Base-by-base conservation (phyloP, 495 filamentous ascomycete genomes). In the Lineolata rhizophorae region DNA sequence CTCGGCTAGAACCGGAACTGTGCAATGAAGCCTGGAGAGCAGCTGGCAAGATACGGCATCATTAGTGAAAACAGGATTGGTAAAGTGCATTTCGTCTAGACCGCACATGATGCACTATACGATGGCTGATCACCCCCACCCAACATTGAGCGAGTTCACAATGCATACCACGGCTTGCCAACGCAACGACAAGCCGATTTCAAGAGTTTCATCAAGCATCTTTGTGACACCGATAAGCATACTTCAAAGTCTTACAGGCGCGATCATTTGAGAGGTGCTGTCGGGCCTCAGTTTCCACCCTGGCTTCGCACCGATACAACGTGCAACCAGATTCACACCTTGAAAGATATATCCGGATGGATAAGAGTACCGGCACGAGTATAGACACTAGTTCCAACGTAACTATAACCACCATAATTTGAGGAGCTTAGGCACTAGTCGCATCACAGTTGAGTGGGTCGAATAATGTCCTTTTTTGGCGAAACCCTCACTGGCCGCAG, bases 351-450 rank as follows among this genome's bases (percentile, higher is more conserved):
- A 49, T 73, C 10, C 34, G 56, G 0, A 36, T 66, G 0, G 47
- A 52, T 2, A 50, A 49, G 4, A 45, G 44, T 18, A 34, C 45
- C 0, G 53, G 48, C 10, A 54, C 46, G 5, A 8, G 6, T 9
- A n/a, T n/a, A n/a, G n/a, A n/a, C n/a, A n/a, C n/a, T n/a, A n/a
- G n/a, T n/a, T 25, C 22, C 6, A 25, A 25, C 22, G 22, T n/a
- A 6, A 25, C 22, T 6, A n/a, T 15, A 45, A 53, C 20, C 0
- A 71, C 67, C 0, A 38, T 70, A 4, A 65, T 76, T 14, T 64
- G 70, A 2, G 68, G 56, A 10, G 67, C 67, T 8, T 76, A 70
- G 72, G 66, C 63, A 0, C 47, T 72, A 0, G 52, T 70, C 0
- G 54, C 64, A 1, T 61, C 64, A 2, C 56, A 56, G 28, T 66